Base-by-base conservation (phyloP, 495 filamentous ascomycete genomes). In the Coniosporium apollinis region DNA sequence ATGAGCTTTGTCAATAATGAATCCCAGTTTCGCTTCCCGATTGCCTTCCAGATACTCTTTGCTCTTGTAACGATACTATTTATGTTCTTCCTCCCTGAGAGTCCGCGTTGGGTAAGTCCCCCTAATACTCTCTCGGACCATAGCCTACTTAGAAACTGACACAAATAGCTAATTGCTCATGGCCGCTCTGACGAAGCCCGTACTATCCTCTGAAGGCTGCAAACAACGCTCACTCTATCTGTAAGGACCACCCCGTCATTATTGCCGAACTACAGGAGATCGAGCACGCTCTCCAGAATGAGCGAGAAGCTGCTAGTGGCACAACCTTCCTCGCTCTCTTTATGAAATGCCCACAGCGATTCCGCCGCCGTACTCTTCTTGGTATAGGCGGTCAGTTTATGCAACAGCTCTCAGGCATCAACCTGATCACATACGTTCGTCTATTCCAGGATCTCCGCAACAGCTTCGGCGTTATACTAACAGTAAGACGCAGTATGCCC, bases 341-440 rank as follows among this genome's bases (percentile, higher is more conserved):
- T n/a, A n/a, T n/a, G n/a, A n/a, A n/a, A n/a, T n/a, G n/a, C n/a
- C n/a, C n/a, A n/a, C n/a, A n/a, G n/a, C n/a, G n/a, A n/a, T 16
- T 28, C 34, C 19, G 18, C 34, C 14, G 24, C 5, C 11, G 20
- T 16, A n/a, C 25, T 34, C 10, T 11, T 24, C 22, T 44, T 13
- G 18, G 15, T 11, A 21, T 11, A 9, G 11, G 18, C 19, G 9
- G 22, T 0, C 5, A 10, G 18, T 16, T 34, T 7, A 21, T 31
- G 21, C 20, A 41, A 28, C 37, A 40, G 22, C 19, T 57, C 9
- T 44, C 45, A 2, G 70, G 70, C 8, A 57, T 64, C 34, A 72
- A 69, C 35, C 52, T 72, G 43, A 57, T 73, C 28, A 67, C 62
- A 31, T 67, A 67, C 35, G 70, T 66, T 49, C 56, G 63, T 10